Base-by-base conservation (phyloP, 2,329 filamentous ascomycete species). In the Nemania serpens region DNA sequence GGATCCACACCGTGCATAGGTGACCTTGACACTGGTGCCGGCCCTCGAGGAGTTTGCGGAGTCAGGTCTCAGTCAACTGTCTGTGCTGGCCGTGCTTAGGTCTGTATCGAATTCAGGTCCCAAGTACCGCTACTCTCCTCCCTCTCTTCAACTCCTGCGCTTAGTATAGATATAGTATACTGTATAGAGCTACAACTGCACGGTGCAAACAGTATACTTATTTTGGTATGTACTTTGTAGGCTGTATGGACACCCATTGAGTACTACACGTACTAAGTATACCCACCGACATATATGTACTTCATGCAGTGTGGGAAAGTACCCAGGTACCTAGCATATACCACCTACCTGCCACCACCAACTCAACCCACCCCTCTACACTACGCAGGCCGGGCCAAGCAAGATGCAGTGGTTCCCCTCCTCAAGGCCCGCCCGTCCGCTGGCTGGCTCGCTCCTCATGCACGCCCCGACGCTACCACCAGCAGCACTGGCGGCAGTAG, bases 391-490 rank as follows among this genome's bases (percentile, higher is more conserved):
- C n/a, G 59, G 62, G 55, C 59, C 53, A 60, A 58, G 56, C 55
- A 59, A 50, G 52, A 53, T 58, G 59, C 55, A 56, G 58, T 47
- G 58, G 49, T 59, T 58, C 61, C 59, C 59, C 58, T 58, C 59
- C 56, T 60, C 60, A 43, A n/a, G 59, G 29, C 59, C 62, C 62
- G 58, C 62, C 62, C 48, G 53, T 56, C 58, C 51, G 51, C 61
- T 59, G 58, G 63, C 63, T 62, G 59, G 62, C 60, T 65, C 59
- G 62, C 56, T 65, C 60, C 60, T 63, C 61, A 36, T 61, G 53
- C 53, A 59, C 62, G 39, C 62, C 45, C 51, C 60, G 59, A 64
- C 58, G 41, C 55, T 64, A 25, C 41, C 39, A 52, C 42, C 39
- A 46, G 54, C 61, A 58, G 61, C 25, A 37, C 29, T 49, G 36